Evolutionary conservation across 163 green algal species (phyloP).

Genomic region (Prototheca stagnorum): DNA sequence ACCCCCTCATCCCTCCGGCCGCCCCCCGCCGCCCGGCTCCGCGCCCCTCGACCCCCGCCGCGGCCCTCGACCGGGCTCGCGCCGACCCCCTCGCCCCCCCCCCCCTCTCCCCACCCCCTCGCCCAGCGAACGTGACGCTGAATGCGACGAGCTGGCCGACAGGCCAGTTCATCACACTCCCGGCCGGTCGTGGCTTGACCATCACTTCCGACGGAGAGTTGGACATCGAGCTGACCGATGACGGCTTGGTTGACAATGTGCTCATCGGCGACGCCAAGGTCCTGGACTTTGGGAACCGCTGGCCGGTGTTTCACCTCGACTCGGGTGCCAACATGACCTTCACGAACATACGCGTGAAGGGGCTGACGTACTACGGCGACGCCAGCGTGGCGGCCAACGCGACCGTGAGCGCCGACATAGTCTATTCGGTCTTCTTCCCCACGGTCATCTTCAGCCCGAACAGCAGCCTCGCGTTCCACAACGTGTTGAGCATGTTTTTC

Average conservation of each 20-base stretch:
- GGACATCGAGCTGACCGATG: too few relatives aligned
- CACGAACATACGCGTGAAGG: not conserved
- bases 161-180: not conserved
- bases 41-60: too few relatives aligned
- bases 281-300: not conserved
- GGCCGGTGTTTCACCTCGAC: not conserved
- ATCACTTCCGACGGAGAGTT: not conserved
- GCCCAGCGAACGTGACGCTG: not conserved
- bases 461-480: not conserved
- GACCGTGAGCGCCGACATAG: too few relatives aligned
- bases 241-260: too few relatives aligned
- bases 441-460: not conserved
- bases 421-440: not conserved
- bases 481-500: not conserved
- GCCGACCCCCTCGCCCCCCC: too few relatives aligned
- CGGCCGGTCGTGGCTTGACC: not conserved
- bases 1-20: too few relatives aligned
- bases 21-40: too few relatives aligned
- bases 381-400: not conserved
- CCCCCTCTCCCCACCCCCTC: too few relatives aligned
- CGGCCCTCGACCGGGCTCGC: too few relatives aligned
- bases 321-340: not conserved
- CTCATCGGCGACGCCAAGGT: too few relatives aligned
- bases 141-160: not conserved
- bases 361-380: not conserved